Evolutionary conservation across 805 yeast genomes (phyloP), one percentile per base, ranked within the genome.

Genomic region (Nakazawaea wyomingensis): DNA sequence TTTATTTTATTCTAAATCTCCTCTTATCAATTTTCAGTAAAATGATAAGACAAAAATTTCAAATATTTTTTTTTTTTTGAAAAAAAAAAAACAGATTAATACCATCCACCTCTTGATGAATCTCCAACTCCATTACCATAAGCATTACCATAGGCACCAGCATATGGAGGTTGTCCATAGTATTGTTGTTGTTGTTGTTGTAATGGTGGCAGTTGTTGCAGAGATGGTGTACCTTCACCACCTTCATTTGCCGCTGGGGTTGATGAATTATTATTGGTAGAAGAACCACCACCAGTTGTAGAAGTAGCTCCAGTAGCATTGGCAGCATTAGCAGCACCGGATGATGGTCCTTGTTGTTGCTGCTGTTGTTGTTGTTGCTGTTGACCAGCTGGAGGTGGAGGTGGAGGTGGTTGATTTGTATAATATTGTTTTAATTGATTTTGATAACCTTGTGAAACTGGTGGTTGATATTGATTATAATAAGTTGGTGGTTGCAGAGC

Each of bases 221-320:
- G 59, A 22, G 52, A 60, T 21, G 51, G 50, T 43, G 54, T 60
- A 46, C 41, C 48, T 48, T 53, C 50, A 54, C 52, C 50, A 49
- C 50, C 51, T 48, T 52, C 54, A 24, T 48, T 46, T 41, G 44
- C 52, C n/a, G n/a, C n/a, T n/a, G n/a, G n/a, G n/a, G n/a, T n/a
- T n/a, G n/a, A n/a, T n/a, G n/a, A n/a, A n/a, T n/a, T n/a, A n/a
- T n/a, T n/a, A n/a, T n/a, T n/a, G n/a, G n/a, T n/a, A 48, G 45
- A 40, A 18, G 44, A 47, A 34, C 50, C 54, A 33, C 49, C 49
- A 33, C 52, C 50, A 13, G 46, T 44, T 14, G 46, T 50, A 38
- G 53, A 43, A 17, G 47, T 38, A 44, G 49, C 40, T 40, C 44
- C 35, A 32, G 39, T 28, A 29, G 37, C 43, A 21, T 41, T 21